phyloP scores from a whole-genome alignment of 495 filamentous ascomycete genomes.

The Podospora didyma region DNA sequence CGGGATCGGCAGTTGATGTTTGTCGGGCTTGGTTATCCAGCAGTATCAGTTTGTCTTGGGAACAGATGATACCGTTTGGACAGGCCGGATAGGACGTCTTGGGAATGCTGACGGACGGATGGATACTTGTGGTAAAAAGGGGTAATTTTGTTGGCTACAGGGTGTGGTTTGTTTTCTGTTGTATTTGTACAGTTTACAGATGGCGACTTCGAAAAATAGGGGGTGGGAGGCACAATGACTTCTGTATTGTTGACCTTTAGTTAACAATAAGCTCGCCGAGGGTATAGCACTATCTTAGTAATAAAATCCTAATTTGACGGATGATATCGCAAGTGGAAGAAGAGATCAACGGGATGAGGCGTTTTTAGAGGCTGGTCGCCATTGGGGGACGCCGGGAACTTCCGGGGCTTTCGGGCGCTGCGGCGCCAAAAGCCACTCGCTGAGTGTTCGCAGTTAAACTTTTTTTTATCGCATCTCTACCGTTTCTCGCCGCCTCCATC shows the following conservation, averaged over 20 bases:
- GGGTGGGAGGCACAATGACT: no score
- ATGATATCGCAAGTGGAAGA: no score
- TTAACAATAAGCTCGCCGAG: no score
- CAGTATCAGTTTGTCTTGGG: conserved; percentile 5
- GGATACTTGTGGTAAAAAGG: not conserved
- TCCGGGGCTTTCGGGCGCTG: not conserved
- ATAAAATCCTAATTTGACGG: no score
- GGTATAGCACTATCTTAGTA: no score
- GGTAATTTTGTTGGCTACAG: not conserved
- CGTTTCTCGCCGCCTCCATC: not conserved
- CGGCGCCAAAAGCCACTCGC: not conserved
- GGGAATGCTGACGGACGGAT: not conserved
- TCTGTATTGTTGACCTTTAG: no score
- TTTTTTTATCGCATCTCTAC: not conserved
- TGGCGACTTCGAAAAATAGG: no score
- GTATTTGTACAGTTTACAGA: no score
- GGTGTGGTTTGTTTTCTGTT: no score
- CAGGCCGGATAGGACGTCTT: not conserved
- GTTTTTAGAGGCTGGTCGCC: not conserved
- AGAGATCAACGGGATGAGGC: no score
- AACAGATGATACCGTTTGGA: conserved; percentile 6
- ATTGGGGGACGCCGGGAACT: not conserved
- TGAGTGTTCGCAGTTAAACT: not conserved
- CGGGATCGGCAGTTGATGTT: not conserved
- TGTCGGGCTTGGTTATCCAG: not conserved